Percentiles rank a stretch among this genome's conserved stretches.
These are phyloP conservation scores for Auriscalpium orientale DNA, from an alignment of 768 basidiomycete species.

Conservation along the genomic window DNA sequence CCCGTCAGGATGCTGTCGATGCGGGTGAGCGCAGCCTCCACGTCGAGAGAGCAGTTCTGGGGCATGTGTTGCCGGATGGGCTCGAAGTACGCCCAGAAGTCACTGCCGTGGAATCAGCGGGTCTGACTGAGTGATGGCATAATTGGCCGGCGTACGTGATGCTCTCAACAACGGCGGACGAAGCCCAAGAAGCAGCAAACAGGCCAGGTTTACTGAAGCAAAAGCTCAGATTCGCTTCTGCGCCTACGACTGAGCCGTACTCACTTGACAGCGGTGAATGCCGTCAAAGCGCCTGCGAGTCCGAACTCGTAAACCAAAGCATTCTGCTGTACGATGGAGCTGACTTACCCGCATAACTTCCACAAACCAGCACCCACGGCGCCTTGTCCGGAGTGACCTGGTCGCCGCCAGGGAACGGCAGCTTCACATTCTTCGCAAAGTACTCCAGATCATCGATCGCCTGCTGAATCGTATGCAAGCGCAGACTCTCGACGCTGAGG, in stretches of 20 bases:
- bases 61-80: constrained; percentile 65
- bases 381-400: constrained; percentile 44
- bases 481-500: constrained; percentile 49
- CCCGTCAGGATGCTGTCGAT: constrained; percentile 50
- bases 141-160: constrained; percentile 28
- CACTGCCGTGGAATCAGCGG: constrained; percentile 21
- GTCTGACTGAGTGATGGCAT: constrained; percentile 12
- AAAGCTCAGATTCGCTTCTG: background rate
- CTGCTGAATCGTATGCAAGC: constrained; percentile 61
- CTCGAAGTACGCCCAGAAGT: constrained; percentile 70
- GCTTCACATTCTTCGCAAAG: constrained; percentile 52
- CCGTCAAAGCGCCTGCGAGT: constrained; percentile 34
- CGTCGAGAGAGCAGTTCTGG: constrained; percentile 65
- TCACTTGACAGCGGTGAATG: constrained; percentile 66
- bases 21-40: constrained; percentile 53
- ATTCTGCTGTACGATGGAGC: background rate
- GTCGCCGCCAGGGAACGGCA: constrained; percentile 62
- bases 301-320: background rate
- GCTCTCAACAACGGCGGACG: constrained; percentile 59
- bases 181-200: constrained; percentile 60
- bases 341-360: constrained; percentile 31
- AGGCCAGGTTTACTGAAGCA: constrained; percentile 44
- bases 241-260: background rate
- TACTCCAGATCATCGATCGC: constrained; percentile 73
- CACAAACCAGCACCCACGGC: constrained; percentile 36